Percentiles rank a stretch among this genome's conserved stretches.
Conservation (phyloP, 108 stramenopile genomes). For the Nitzschia putrida region DNA sequence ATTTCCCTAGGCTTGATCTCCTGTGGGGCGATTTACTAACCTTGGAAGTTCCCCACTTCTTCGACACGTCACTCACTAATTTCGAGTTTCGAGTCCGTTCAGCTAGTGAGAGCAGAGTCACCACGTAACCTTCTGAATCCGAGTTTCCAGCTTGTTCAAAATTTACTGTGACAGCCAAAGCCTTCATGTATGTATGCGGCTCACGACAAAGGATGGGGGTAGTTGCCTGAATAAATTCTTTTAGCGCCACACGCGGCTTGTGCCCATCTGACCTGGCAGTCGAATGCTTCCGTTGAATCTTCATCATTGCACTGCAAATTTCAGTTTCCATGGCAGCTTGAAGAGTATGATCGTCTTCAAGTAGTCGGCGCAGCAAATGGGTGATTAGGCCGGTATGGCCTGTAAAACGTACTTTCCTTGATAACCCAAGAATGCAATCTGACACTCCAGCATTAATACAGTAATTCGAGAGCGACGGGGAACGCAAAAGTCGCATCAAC, state of each 20-base stretch:
- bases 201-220: slow-evolving; percentile 77
- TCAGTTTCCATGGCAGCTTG: slow-evolving; percentile 91
- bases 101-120: slow-evolving; percentile 46
- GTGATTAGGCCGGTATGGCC: slow-evolving; percentile 72
- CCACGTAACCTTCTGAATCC: slow-evolving; percentile 21
- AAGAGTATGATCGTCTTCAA: slow-evolving; percentile 86
- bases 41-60: slow-evolving; percentile 7
- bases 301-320: slow-evolving; percentile 65
- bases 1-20: slow-evolving; percentile 41
- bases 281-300: slow-evolving; percentile 54
- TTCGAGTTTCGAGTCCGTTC: slow-evolving; percentile 53
- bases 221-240: slow-evolving; percentile 59
- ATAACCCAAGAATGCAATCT: slow-evolving; percentile 69
- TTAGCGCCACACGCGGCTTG: slow-evolving; percentile 37
- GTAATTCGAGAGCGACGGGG: slow-evolving; percentile 52
- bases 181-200: slow-evolving; percentile 68
- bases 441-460: slow-evolving; percentile 76
- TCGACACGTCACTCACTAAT: slow-evolving; percentile 39
- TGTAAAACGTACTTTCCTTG: slow-evolving; percentile 60
- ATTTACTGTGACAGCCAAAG: slow-evolving; percentile 56
- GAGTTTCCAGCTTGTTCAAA: slow-evolving; percentile 32
- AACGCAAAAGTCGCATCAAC: slow-evolving; percentile 75
- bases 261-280: slow-evolving; percentile 32
- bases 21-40: slow-evolving; percentile 19
- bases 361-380: slow-evolving; percentile 74